A percentile compares a stretch with the other conserved stretches of the same genome.
Conservation (phyloP, 2,329 filamentous ascomycete genomes). For the Trichoderma simmonsii region DNA sequence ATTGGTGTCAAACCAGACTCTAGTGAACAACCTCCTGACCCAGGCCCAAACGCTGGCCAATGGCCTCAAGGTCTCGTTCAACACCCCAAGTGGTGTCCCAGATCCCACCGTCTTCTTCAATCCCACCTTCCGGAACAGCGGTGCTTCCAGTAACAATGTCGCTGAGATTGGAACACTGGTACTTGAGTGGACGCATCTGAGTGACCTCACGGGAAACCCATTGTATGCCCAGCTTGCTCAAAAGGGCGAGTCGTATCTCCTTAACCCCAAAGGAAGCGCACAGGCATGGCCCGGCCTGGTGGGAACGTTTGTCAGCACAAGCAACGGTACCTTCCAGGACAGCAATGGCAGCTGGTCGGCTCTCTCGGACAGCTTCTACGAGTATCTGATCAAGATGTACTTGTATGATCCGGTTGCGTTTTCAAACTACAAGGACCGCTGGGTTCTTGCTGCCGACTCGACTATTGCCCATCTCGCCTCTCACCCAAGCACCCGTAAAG, state of each 20-base stretch:
- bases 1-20: constrained; percentile 41
- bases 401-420: constrained; percentile 70
- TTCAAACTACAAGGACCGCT: constrained; percentile 64
- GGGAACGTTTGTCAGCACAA: constrained; percentile 63
- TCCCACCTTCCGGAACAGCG: constrained; percentile 46
- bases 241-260: constrained; percentile 65
- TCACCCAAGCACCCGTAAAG: constrained; percentile 61
- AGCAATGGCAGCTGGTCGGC: constrained; percentile 71
- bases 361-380: constrained; percentile 78
- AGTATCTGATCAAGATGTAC: constrained; percentile 91
- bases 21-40: constrained; percentile 57
- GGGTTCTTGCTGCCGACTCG: constrained; percentile 72
- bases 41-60: constrained; percentile 70
- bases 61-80: constrained; percentile 71
- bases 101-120: constrained; percentile 64
- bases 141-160: constrained; percentile 61
- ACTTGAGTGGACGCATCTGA: constrained; percentile 79
- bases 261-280: constrained; percentile 55
- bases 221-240: constrained; percentile 66
- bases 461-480: constrained; percentile 69
- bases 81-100: constrained; percentile 72
- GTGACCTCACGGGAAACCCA: constrained; percentile 66
- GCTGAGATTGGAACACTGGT: constrained; percentile 76
- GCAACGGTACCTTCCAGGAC: constrained; percentile 65
- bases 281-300: constrained; percentile 77